Evolutionary conservation across 148 eudicot species (phyloP).

Genomic region (Camellia japonica): DNA sequence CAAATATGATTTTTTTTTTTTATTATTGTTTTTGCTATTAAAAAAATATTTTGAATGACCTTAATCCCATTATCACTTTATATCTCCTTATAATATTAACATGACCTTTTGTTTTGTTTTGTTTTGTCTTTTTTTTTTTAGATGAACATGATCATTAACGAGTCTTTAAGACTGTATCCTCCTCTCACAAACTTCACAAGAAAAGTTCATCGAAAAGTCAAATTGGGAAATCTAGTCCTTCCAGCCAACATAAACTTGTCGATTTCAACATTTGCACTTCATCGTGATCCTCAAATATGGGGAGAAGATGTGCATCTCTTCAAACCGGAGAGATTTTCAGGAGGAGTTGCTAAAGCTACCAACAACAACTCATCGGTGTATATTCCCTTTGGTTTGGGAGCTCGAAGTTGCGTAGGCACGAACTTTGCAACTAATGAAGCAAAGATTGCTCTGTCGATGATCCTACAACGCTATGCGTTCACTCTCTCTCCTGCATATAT

Average conservation of each 20-base stretch:
- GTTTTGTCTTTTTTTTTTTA: background rate
- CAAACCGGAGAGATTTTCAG: constrained; percentile 19
- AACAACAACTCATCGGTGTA: background rate
- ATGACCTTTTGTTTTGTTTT: background rate
- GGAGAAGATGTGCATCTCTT: constrained; percentile 18
- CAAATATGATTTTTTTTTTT: no score
- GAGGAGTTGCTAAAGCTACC: constrained; percentile 16
- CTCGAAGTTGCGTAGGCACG: background rate
- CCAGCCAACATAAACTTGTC: constrained; percentile 5
- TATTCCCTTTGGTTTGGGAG: constrained; percentile 6
- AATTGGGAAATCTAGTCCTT: constrained; percentile 7
- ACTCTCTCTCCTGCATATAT: background rate
- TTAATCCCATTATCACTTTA: background rate
- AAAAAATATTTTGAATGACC: no score
- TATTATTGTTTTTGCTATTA: no score
- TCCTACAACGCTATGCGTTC: background rate
- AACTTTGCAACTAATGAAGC: constrained; percentile 4
- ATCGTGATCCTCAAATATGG: constrained; percentile 17
- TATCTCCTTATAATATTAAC: no score
- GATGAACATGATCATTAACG: constrained; percentile 17
- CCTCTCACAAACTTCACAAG: background rate
- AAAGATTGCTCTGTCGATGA: constrained; percentile 6
- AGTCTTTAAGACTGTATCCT: constrained; percentile 18
- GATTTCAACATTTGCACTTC: background rate
- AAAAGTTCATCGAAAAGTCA: background rate